Evolutionary conservation across 2,329 filamentous ascomycete species (phyloP).

Genomic region (Cordyceps javanica): DNA sequence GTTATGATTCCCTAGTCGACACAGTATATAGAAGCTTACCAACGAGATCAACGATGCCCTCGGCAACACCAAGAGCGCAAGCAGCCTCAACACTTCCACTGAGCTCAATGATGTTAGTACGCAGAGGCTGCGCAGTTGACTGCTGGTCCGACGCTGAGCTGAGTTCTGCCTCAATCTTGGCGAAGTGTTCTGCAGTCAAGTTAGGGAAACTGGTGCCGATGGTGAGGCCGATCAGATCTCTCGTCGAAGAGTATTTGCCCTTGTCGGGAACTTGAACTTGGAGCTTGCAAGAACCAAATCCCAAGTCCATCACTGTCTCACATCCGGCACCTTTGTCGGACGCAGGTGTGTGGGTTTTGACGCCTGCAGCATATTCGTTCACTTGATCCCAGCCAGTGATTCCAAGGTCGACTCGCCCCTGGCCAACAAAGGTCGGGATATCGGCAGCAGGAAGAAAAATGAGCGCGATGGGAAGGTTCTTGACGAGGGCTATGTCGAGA

Average conservation of each 20-base stretch:
- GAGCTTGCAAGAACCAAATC: conserved; percentile 84
- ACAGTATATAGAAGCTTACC: conserved; percentile 49
- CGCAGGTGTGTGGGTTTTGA: conserved; percentile 42
- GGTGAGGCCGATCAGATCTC: conserved; percentile 83
- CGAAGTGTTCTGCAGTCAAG: conserved; percentile 78
- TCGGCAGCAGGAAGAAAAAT: conserved; percentile 96
- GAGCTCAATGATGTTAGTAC: conserved; percentile 87
- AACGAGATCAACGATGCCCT: conserved; percentile 95
- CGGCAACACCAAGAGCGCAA: conserved; percentile 89
- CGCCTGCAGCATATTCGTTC: conserved; percentile 66
- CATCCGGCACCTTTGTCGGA: conserved; percentile 52
- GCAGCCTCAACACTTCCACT: conserved; percentile 97
- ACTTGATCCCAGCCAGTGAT: conserved; percentile 95
- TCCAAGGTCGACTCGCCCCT: conserved; percentile 86
- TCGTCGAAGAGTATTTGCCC: conserved; percentile 61
- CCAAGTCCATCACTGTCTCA: conserved; percentile 82
- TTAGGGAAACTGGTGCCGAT: conserved; percentile 94
- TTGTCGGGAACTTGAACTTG: conserved; percentile 96
- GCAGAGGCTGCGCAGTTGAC: conserved; percentile 47
- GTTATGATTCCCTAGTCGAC: background rate
- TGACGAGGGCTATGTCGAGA: conserved; percentile 94
- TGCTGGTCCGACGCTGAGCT: conserved; percentile 32
- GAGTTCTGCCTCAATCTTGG: conserved; percentile 59
- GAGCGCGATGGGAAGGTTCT: conserved; percentile 91
- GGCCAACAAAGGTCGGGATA: conserved; percentile 94